Evolutionary conservation across 208 protist genomes (phyloP).

Genomic region (Acanthamoeba culbertsoni): DNA sequence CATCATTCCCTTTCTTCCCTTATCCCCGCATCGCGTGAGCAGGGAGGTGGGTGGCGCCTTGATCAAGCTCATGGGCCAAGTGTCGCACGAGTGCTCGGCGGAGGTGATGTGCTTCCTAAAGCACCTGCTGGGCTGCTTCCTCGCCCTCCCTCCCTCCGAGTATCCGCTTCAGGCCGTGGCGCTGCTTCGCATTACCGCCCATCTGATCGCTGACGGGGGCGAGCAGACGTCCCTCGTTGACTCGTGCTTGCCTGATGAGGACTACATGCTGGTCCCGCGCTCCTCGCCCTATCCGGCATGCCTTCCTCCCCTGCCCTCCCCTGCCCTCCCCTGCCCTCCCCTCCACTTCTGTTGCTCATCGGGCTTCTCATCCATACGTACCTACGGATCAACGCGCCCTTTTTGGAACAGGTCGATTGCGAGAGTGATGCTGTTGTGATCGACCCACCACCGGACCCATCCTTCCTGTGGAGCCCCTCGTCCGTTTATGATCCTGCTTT

Average conservation of each 20-base stretch:
- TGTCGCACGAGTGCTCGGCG: neutral
- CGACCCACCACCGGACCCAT: too few relatives aligned
- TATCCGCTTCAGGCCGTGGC: neutral
- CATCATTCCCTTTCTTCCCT: too few relatives aligned
- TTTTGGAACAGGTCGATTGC: too few relatives aligned
- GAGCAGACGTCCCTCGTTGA: neutral
- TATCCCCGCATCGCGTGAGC: too few relatives aligned
- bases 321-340: too few relatives aligned
- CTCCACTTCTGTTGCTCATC: too few relatives aligned
- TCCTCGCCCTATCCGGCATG: too few relatives aligned
- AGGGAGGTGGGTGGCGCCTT: neutral
- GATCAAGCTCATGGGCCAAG: neutral
- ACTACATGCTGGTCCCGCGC: neutral
- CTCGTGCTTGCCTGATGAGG: neutral
- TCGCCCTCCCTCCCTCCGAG: neutral
- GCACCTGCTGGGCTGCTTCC: neutral
- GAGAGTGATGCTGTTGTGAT: too few relatives aligned
- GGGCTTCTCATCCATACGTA: too few relatives aligned
- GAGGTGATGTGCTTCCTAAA: neutral
- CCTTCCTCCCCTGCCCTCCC: too few relatives aligned
- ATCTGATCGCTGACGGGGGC: neutral
- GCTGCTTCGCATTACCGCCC: neutral
- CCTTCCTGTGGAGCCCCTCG: neutral
- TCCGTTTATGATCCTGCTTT: neutral
- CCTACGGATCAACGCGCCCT: too few relatives aligned